Conservation (phyloP, 306 rosid species). For the Luffa aegyptiaca region DNA sequence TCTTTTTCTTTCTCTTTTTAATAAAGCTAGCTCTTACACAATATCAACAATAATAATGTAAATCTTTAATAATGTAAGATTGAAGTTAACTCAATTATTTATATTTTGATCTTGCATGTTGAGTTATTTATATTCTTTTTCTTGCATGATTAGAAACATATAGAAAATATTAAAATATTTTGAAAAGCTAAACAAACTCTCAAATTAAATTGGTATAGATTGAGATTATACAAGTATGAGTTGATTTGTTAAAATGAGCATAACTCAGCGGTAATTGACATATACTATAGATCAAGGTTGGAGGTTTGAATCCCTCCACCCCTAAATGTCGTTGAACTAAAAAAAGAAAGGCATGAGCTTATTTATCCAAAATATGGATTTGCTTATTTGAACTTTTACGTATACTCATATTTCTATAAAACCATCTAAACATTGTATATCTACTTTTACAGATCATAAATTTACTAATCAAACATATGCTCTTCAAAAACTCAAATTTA, state of each 20-base stretch:
- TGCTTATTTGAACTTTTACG: too few species aligned
- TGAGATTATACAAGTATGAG: background rate
- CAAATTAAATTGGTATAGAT: background rate
- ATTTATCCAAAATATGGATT: too few species aligned
- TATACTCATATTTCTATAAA: too few species aligned
- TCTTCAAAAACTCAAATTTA: too few species aligned
- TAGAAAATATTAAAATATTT: background rate
- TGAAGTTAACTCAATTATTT: background rate
- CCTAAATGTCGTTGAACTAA: too few species aligned
- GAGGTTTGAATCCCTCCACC: too few species aligned
- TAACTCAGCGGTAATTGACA: too few species aligned
- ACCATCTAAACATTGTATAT: too few species aligned
- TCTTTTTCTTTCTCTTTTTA: background rate
- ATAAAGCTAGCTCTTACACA: conserved; percentile 3
- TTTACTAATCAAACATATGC: too few species aligned
- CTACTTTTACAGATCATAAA: too few species aligned
- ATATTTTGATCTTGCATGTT: background rate
- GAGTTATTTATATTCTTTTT: background rate
- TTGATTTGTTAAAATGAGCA: background rate
- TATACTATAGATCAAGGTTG: too few species aligned
- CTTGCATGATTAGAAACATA: background rate
- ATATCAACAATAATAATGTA: background rate
- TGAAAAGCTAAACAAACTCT: background rate
- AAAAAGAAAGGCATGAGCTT: too few species aligned
- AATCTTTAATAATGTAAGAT: background rate